Conservation (phyloP, 305 asterid species). For the Stenogyne calaminthoides region DNA sequence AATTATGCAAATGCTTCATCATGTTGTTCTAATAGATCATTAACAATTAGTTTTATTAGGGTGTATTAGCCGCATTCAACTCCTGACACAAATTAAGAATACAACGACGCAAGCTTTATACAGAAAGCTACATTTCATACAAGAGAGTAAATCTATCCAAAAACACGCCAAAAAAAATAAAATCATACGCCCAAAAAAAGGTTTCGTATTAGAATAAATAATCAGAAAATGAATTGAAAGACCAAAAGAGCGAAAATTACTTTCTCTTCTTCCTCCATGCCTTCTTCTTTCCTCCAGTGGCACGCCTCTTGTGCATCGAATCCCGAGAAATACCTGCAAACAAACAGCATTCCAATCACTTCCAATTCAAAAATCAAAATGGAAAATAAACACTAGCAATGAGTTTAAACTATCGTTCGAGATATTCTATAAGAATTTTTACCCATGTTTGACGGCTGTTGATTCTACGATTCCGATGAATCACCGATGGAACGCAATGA, state of each 20-base stretch:
- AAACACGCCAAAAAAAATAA: not conserved
- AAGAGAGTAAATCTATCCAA: not conserved
- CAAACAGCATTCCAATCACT: constrained; percentile 18
- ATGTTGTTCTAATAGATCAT: not conserved
- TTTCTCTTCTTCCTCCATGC: constrained; percentile 84
- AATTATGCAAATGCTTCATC: not conserved
- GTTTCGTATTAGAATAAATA: not conserved
- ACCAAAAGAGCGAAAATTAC: constrained; percentile 28
- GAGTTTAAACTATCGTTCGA: not conserved
- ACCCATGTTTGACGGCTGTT: constrained; percentile 51
- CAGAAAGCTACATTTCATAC: not conserved
- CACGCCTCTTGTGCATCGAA: constrained; percentile 77
- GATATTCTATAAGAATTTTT: not conserved
- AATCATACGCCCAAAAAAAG: not conserved
- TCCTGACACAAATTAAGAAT: not conserved
- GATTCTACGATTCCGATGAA: constrained; percentile 28
- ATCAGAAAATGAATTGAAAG: not conserved
- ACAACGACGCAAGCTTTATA: not conserved
- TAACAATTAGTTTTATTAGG: not conserved
- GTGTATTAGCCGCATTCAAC: not conserved
- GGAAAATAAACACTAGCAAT: not conserved
- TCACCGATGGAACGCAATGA: not conserved
- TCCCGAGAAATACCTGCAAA: constrained; percentile 70
- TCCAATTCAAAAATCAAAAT: not conserved
- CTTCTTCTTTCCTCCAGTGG: constrained; percentile 84